Evolutionary conservation across 169 alveolate genomes (phyloP), one percentile per base, ranked within the genome.

Genomic region (Eimeria necatrix): DNA sequence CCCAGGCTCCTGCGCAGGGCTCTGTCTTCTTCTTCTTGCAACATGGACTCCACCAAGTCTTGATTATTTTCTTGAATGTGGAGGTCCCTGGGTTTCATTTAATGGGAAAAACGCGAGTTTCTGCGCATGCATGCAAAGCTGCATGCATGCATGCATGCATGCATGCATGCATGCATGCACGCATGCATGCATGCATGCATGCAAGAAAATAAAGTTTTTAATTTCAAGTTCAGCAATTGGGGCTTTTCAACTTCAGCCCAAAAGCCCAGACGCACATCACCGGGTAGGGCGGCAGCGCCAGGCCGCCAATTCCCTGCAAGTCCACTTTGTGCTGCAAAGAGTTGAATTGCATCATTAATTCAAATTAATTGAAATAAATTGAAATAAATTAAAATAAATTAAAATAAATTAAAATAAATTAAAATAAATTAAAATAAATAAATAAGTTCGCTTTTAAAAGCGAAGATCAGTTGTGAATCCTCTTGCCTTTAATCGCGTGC

Each of bases 251-350:
- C 41, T 32, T 32, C 41, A 32, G 41, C 41, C 41, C 41, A 32
- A 32, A 32, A 32, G 41, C 41, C 41, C 41, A 32, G 41, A 32
- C 41, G 41, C 41, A 76, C 87, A 76, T 76, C 26, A 76, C 87
- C 6, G 87, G 87, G 59, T 76, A 76, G 4, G 87, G 87, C 8
- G 87, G 87, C 18, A 76, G 46, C 18, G 64, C 64, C 12, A 76
- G 41, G 87, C 87, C 87, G 20, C 87, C 87, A 12, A 76, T 76
- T 5, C 87, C 87, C 32, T n/a, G 41, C 12, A 10, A 26, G 14
- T 26, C 64, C 24, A 32, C 8, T 0, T 46, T n/a, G 32, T 76
- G 68, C 87, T 76, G 87, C 5, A 49, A 26, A 68, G 26, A 26
- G n/a, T n/a, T 68, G 4, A 24, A n/a, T 68, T 0, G 5, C 41